phyloP scores from a whole-genome alignment of 441 rosid genomes.

The Adansonia grandidieri region DNA sequence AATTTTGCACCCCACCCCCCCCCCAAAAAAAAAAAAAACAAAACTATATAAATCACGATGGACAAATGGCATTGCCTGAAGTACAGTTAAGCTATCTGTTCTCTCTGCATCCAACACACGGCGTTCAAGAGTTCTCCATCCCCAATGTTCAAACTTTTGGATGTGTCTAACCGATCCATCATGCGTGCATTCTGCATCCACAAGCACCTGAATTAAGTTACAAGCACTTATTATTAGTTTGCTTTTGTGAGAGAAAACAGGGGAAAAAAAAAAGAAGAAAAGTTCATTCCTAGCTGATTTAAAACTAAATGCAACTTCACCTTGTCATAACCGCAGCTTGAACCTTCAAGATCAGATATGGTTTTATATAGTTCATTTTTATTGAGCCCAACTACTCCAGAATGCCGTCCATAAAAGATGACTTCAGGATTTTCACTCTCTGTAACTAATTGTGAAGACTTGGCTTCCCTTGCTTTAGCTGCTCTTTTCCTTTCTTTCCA shows the following conservation, averaged over 20 bases:
- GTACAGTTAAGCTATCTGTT: constrained; percentile 68
- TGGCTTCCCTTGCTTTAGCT: constrained; percentile 49
- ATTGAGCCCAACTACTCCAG: constrained; percentile 71
- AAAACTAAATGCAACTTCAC: constrained; percentile 37
- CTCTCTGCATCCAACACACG: constrained; percentile 87
- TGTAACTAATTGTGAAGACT: constrained; percentile 34
- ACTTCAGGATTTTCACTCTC: constrained; percentile 61
- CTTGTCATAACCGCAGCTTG: constrained; percentile 73
- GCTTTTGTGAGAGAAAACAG: not conserved
- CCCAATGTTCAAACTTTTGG: constrained; percentile 94
- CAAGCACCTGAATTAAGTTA: constrained; percentile 68
- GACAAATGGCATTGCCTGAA: constrained; percentile 57
- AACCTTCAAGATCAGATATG: constrained; percentile 39
- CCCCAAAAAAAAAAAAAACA: not conserved
- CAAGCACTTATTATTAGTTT: constrained; percentile 27
- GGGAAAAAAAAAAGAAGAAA: not conserved
- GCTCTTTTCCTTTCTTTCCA: constrained; percentile 85
- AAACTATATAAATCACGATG: not conserved
- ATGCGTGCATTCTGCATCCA: constrained; percentile 98
- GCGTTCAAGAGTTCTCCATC: constrained; percentile 85
- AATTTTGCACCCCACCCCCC: not conserved
- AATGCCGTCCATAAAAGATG: constrained; percentile 67
- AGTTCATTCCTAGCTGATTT: not conserved
- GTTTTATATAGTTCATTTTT: constrained; percentile 55
- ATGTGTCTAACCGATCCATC: constrained; percentile 90